phyloP scores from a whole-genome alignment of 2,329 filamentous ascomycete genomes.

The Fusarium succisae region DNA sequence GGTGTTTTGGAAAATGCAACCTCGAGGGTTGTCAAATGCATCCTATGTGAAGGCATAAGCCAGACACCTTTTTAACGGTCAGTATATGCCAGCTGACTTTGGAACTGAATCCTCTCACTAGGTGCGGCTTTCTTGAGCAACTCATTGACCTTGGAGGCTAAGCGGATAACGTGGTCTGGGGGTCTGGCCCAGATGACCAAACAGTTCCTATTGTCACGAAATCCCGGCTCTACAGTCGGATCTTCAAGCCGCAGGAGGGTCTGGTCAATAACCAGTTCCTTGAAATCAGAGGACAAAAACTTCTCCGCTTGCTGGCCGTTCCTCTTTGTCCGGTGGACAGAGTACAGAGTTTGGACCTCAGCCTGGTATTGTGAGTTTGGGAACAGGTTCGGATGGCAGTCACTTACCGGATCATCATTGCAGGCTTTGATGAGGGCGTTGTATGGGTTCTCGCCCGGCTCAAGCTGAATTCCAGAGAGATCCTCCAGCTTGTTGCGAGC shows the following conservation, averaged over 20 bases:
- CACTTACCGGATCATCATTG: constrained; percentile 70
- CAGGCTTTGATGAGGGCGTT: constrained; percentile 76
- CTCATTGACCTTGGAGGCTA: constrained; percentile 76
- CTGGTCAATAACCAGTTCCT: constrained; percentile 78
- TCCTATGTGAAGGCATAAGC: constrained; percentile 81
- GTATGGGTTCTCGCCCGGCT: constrained; percentile 76
- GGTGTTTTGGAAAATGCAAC: constrained; percentile 81
- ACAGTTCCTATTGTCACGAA: constrained; percentile 80
- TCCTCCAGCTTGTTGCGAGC: constrained; percentile 63
- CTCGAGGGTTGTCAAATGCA: constrained; percentile 89
- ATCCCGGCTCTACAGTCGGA: constrained; percentile 71
- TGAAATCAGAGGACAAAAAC: constrained; percentile 74
- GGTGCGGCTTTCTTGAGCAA: constrained; percentile 72
- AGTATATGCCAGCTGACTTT: not conserved
- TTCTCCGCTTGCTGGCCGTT: constrained; percentile 80
- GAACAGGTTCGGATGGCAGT: not conserved
- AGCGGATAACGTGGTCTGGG: constrained; percentile 72
- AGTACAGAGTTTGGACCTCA: constrained; percentile 77
- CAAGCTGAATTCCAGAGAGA: constrained; percentile 60
- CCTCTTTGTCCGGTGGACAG: constrained; percentile 76
- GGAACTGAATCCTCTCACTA: constrained; percentile 61
- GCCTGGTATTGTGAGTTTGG: constrained; percentile 53
- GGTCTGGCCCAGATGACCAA: constrained; percentile 90
- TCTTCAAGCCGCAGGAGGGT: constrained; percentile 76
- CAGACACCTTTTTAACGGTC: constrained; percentile 70